Base-by-base conservation (phyloP, 106 monocot genomes). In the Chionographis japonica region DNA sequence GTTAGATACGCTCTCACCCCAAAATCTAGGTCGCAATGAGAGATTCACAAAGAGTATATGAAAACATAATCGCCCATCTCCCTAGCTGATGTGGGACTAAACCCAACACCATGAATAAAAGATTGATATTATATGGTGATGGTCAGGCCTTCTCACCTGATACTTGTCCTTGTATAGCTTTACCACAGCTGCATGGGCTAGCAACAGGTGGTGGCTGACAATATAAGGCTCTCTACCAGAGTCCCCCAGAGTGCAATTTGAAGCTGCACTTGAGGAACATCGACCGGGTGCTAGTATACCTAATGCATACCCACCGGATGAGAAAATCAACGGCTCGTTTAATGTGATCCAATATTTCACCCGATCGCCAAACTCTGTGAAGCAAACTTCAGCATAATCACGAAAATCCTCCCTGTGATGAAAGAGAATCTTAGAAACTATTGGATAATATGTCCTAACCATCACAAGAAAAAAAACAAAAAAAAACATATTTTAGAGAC, bases 331-430 rank as follows among this genome's bases (percentile, higher is more conserved):
- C 7, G 92, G 92, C 59, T 93, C 92, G 16, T 93, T 93, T 17
- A 93, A 67, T 4, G 92, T 88, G 58, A 78, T 88, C 92, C 92
- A 93, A 12, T 79, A 70, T 64, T 86, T 93, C 59, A 93, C 88
- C 14, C 86, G 65, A 19, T 86, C 88, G 0, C 92, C 92, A 17
- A 88, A 89, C 58, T 72, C 76, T 46, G 43, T 56, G 58, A 89
- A 93, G 56, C 83, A 83, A 4, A 86, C 18, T 3, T 86, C 71
- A 2, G 69, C 74, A 41, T 80, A 87, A 40, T 80, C 66, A 6
- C 62, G 56, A 70, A 72, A 90, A 67, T 94, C 94, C 4, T 36
- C 54, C 27, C 80, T 81, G 61, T 17, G 5, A 46, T 6, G 9
- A 46, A 6, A 10, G 46, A 6, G 46, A 10, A 46, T 46, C 46